Evolutionary conservation across 169 alveolate species (phyloP).

Genomic region (Plasmodium vivax): DNA sequence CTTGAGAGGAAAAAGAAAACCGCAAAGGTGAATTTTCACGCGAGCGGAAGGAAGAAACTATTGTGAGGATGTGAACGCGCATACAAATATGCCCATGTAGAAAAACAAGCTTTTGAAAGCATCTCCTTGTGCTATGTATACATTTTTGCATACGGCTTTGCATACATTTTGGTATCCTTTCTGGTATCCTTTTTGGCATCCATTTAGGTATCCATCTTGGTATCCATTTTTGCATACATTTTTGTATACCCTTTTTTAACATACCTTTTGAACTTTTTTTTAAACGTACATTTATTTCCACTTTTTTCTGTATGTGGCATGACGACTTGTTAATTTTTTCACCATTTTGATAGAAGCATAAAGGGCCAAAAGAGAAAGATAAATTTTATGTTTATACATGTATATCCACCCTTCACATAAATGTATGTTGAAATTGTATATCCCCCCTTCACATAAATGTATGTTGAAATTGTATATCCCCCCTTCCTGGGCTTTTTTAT

Average conservation of each 20-base stretch:
- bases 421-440: slow-evolving; percentile 25
- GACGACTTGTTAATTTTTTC: background rate
- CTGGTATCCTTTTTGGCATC: background rate
- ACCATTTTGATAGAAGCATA: background rate
- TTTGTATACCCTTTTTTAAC: background rate
- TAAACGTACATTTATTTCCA: background rate
- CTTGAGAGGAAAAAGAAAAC: slow-evolving; percentile 34
- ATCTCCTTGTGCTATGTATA: background rate
- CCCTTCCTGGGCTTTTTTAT: slow-evolving; percentile 1
- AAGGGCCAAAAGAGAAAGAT: slow-evolving; percentile 8
- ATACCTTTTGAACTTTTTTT: background rate
- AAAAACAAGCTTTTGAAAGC: background rate
- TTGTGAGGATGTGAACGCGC: background rate
- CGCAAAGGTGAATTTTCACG: slow-evolving; percentile 14
- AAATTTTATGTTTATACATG: background rate
- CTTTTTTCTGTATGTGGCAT: background rate
- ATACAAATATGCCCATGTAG: background rate
- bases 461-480: slow-evolving; percentile 21
- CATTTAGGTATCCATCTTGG: background rate
- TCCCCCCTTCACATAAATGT: slow-evolving; percentile 1
- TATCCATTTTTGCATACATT: background rate
- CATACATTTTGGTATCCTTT: background rate
- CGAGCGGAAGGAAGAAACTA: slow-evolving; percentile 2
- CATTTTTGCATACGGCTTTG: background rate
- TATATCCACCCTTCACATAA: slow-evolving; percentile 6